Percentiles rank a stretch among this genome's conserved stretches.
Conservation (phyloP, 805 yeast species). For the Jamesozyma jinghongensis region DNA sequence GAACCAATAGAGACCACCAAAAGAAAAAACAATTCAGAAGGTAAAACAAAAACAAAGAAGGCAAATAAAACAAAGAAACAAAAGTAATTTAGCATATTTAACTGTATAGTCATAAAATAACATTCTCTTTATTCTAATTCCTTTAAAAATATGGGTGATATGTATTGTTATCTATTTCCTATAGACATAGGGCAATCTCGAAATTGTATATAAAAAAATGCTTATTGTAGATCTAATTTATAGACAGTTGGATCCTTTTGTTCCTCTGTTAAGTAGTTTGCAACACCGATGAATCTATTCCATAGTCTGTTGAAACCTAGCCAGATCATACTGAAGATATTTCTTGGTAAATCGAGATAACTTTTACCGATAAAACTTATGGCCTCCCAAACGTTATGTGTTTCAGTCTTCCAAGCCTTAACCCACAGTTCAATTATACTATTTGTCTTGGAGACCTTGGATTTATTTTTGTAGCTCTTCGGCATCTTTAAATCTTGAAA, state of each 20-base stretch:
- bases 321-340: constrained; percentile 43
- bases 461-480: constrained; percentile 5
- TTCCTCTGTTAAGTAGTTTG: constrained; percentile 24
- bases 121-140: too few species aligned
- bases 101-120: too few species aligned
- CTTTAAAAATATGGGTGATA: too few species aligned
- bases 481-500: constrained; percentile 27
- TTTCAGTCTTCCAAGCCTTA: constrained; percentile 44
- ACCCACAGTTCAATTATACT: constrained; percentile 11
- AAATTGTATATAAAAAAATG: too few species aligned
- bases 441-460: not conserved
- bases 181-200: too few species aligned
- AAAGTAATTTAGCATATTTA: not conserved
- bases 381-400: constrained; percentile 47
- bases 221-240: constrained; percentile 15
- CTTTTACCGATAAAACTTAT: constrained; percentile 54
- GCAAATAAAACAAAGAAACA: not conserved
- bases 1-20: constrained; percentile 9
- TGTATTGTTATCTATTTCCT: too few species aligned
- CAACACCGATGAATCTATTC: constrained; percentile 65
- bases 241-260: constrained; percentile 16
- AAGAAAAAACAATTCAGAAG: constrained; percentile 3
- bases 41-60: constrained; percentile 1
- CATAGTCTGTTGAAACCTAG: constrained; percentile 49
- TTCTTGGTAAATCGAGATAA: constrained; percentile 61